Evolutionary conservation across 176 grass and related monocot genomes (phyloP).

Genomic region (Themeda triandra): DNA sequence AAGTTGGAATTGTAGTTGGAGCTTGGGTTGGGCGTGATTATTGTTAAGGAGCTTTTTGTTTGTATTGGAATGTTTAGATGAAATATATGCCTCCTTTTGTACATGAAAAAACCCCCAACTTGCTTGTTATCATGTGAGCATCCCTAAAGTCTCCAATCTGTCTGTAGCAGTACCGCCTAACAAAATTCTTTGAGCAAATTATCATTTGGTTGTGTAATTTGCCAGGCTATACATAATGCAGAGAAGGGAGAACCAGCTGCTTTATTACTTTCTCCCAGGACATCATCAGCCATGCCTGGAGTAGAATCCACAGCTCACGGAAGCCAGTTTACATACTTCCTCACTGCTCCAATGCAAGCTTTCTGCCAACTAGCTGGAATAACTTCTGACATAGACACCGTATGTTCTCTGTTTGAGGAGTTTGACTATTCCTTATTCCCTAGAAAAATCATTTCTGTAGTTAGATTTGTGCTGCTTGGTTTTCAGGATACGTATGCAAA

Average conservation of each 20-base stretch:
- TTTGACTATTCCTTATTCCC: not conserved
- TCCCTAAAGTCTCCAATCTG: not conserved
- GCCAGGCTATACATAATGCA: conserved; percentile 76
- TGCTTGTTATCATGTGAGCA: conserved; percentile 14
- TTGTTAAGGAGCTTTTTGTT: not conserved
- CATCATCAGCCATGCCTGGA: conserved; percentile 41
- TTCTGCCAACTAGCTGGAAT: conserved; percentile 90
- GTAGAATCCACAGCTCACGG: conserved; percentile 52
- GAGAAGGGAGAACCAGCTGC: conserved; percentile 80
- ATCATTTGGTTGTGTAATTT: conserved; percentile 35
- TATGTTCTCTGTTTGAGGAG: conserved; percentile 40
- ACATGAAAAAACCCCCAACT: not conserved
- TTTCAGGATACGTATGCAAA: conserved; percentile 66
- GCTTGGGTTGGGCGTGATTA: not conserved
- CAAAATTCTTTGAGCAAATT: conserved; percentile 1
- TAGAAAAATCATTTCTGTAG: not conserved
- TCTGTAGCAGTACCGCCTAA: not conserved
- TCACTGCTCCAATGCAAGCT: conserved; percentile 93
- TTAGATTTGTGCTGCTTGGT: conserved; percentile 3
- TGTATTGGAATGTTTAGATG: not conserved
- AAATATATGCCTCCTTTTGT: not conserved
- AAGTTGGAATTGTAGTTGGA: not conserved
- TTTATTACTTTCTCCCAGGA: conserved; percentile 87
- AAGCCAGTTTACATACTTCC: conserved; percentile 93
- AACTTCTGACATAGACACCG: conserved; percentile 61